Conservation (phyloP, 169 alveolate species). For the Eimeria maxima region DNA sequence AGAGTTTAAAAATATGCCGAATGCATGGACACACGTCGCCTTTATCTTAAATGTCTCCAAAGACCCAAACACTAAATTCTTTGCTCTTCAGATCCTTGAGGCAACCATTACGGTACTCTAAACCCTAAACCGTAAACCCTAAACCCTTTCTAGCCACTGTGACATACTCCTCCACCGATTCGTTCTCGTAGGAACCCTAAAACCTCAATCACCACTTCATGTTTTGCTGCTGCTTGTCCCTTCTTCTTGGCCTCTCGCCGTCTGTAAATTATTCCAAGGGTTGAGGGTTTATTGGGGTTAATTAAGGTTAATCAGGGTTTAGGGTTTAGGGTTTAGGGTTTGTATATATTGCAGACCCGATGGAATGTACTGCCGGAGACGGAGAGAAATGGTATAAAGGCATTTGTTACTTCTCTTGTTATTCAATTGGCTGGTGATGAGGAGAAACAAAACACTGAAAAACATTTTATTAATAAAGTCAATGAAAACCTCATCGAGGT, state of each 20-base stretch:
- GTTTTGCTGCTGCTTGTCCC: background rate
- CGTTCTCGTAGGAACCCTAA: background rate
- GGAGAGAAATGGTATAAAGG: constrained; percentile 84
- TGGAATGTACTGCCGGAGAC: constrained; percentile 81
- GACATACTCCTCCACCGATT: background rate
- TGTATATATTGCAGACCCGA: constrained; percentile 49
- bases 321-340: constrained; percentile 57
- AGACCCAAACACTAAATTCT: constrained; percentile 85
- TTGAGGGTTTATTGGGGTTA: too few relatives aligned
- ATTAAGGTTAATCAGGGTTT: constrained; percentile 20
- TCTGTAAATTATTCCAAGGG: background rate
- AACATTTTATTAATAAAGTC: constrained; percentile 87
- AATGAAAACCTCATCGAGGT: constrained; percentile 86
- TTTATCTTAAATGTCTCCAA: constrained; percentile 91
- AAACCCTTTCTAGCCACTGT: background rate
- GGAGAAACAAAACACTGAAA: constrained; percentile 78
- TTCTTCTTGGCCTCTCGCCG: too few relatives aligned
- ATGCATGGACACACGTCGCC: constrained; percentile 95
- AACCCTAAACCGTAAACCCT: constrained; percentile 51
- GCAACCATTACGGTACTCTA: constrained; percentile 26
- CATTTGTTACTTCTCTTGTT: constrained; percentile 84
- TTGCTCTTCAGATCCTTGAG: constrained; percentile 84
- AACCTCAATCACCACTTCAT: too few relatives aligned
- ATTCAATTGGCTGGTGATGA: constrained; percentile 83
- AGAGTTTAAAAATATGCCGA: constrained; percentile 93